These are phyloP conservation scores for Annulohypoxylon moriforme DNA, from an alignment of 495 filamentous ascomycete species.

Conservation along the genomic window DNA sequence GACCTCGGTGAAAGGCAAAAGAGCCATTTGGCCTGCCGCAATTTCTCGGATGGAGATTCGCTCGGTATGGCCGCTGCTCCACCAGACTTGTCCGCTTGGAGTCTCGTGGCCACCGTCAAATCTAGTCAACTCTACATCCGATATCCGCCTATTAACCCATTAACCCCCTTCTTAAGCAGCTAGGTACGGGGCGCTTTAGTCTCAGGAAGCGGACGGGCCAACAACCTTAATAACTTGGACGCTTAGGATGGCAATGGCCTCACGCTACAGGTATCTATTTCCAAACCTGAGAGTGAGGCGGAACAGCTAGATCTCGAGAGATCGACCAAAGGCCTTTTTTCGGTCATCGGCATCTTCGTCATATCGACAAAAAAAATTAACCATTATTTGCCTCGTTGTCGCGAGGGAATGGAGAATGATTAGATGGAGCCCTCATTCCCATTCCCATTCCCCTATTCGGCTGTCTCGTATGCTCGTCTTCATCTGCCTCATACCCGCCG, in stretches of 20 bases:
- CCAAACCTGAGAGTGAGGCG: conserved; percentile 14
- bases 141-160: conserved; percentile 24
- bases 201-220: conserved; percentile 23
- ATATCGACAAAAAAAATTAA: conserved; percentile 34
- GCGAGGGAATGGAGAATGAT: neutral
- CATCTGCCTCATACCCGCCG: conserved; percentile 3
- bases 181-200: conserved; percentile 42
- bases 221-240: conserved; percentile 38
- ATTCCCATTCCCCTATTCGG: neutral
- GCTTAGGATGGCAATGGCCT: conserved; percentile 8
- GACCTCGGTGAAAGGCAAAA: conserved; percentile 39
- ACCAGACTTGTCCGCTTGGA: conserved; percentile 42
- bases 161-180: conserved; percentile 20
- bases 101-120: conserved; percentile 41
- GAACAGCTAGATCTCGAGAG: conserved; percentile 21
- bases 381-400: conserved; percentile 17
- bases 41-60: conserved; percentile 44
- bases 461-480: conserved; percentile 7
- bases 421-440: neutral
- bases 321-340: conserved; percentile 32
- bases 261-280: conserved; percentile 12
- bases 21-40: conserved; percentile 36
- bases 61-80: conserved; percentile 48
- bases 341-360: conserved; percentile 41
- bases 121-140: conserved; percentile 37